Conservation (phyloP, 1,284 basidiomycete species). For the Fomes fomentarius region DNA sequence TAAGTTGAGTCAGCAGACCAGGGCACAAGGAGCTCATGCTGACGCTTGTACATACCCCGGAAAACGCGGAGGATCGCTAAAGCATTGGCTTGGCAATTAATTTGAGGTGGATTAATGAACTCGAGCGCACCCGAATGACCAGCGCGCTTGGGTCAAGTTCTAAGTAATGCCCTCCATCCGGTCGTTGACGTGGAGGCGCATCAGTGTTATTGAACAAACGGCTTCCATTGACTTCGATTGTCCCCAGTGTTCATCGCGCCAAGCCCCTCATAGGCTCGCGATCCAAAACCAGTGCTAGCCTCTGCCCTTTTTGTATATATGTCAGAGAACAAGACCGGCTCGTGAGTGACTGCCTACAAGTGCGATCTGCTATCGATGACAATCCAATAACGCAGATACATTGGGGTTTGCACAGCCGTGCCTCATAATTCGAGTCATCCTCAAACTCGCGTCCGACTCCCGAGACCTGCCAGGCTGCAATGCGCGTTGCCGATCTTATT, state of each 20-base stretch:
- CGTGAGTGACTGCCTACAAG: not conserved
- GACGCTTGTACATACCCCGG: too few species aligned
- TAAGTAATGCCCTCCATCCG: not conserved
- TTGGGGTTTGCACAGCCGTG: not conserved
- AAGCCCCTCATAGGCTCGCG: not conserved
- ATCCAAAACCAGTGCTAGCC: not conserved
- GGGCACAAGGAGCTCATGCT: too few species aligned
- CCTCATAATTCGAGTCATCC: not conserved
- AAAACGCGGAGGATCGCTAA: not conserved
- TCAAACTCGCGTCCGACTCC: too few species aligned
- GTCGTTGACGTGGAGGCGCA: not conserved
- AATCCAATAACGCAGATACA: not conserved
- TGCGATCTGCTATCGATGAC: not conserved
- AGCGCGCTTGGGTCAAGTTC: too few species aligned
- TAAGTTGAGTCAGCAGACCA: too few species aligned
- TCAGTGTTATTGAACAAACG: too few species aligned
- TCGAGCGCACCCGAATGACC: not conserved
- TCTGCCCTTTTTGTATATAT: not conserved
- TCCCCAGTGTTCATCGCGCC: too few species aligned
- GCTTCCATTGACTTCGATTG: too few species aligned
- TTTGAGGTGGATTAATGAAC: not conserved
- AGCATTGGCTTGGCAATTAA: not conserved
- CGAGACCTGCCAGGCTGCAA: not conserved
- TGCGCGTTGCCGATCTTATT: not conserved
- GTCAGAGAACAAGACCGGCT: not conserved